Conservation (phyloP, 306 rosid genomes). For the Prunus mume region DNA sequence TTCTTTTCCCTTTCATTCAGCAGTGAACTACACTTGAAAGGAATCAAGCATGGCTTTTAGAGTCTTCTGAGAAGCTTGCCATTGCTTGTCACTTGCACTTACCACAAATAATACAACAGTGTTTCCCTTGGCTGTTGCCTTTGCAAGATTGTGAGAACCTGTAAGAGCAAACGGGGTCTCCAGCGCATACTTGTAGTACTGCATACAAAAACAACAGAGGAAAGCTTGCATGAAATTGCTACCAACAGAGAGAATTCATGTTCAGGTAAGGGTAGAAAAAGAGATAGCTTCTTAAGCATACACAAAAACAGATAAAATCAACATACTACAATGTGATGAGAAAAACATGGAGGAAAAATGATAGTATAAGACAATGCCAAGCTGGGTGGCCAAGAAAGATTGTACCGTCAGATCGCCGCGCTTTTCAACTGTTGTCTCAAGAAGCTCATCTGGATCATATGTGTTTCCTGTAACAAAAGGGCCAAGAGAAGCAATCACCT, state of each 20-base stretch:
- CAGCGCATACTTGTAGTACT: slow-evolving; percentile 83
- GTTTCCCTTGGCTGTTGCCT: slow-evolving; percentile 96
- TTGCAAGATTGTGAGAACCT: slow-evolving; percentile 93
- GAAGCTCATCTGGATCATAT: slow-evolving; percentile 82
- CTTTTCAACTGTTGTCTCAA: slow-evolving; percentile 76
- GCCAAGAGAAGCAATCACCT: slow-evolving; percentile 91
- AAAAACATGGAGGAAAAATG: too few relatives aligned
- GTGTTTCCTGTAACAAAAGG: slow-evolving; percentile 90
- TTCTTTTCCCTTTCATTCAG: background rate
- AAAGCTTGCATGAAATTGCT: slow-evolving; percentile 3
- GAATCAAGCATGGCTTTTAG: slow-evolving; percentile 88
- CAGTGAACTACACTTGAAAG: slow-evolving; percentile 51
- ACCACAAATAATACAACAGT: slow-evolving; percentile 87
- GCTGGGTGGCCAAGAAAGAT: background rate
- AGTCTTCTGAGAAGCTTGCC: slow-evolving; percentile 70
- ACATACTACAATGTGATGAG: too few relatives aligned
- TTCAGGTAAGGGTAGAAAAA: background rate
- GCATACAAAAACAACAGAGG: slow-evolving; percentile 26
- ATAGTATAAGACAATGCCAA: too few relatives aligned
- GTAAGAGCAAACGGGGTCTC: slow-evolving; percentile 92
- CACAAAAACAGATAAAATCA: too few relatives aligned
- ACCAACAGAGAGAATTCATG: background rate
- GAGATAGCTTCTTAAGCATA: background rate
- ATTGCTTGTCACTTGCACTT: slow-evolving; percentile 90
- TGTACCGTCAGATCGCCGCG: slow-evolving; percentile 75